Conservation (phyloP, 495 filamentous ascomycete species). For the Paragyromitra xinjiangensis region DNA sequence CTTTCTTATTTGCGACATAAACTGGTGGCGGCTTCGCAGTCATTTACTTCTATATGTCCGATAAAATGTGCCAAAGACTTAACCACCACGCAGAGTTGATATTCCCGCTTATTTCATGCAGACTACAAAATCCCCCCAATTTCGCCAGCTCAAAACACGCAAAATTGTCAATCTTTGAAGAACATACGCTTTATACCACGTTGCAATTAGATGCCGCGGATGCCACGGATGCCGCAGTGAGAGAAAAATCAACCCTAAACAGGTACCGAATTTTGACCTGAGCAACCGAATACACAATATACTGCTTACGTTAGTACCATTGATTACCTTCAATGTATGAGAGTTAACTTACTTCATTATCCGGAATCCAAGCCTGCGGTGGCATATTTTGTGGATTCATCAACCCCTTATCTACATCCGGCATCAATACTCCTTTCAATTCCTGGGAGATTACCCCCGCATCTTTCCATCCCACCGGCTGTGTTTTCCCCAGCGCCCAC, state of each 20-base stretch:
- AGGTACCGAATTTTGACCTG: constrained; percentile 82
- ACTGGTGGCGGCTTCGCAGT: too few species aligned
- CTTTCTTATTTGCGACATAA: too few species aligned
- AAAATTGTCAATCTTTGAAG: background rate
- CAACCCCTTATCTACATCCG: constrained; percentile 66
- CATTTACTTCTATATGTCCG: too few species aligned
- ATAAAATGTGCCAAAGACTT: too few species aligned
- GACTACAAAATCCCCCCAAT: background rate
- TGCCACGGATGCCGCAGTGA: background rate
- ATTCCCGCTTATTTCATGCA: background rate
- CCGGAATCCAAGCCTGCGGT: constrained; percentile 14
- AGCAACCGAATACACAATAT: constrained; percentile 78
- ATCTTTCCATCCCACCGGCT: constrained; percentile 77
- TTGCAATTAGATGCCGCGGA: background rate
- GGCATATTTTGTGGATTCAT: constrained; percentile 13
- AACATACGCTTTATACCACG: background rate
- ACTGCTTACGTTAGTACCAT: constrained; percentile 59
- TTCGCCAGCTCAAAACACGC: background rate
- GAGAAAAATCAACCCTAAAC: constrained; percentile 68
- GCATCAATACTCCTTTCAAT: constrained; percentile 71
- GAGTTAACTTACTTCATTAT: constrained; percentile 21
- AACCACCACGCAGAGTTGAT: too few species aligned
- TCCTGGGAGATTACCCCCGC: constrained; percentile 69
- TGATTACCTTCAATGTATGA: background rate
- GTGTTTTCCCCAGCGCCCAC: constrained; percentile 68